phyloP scores from a whole-genome alignment of 2,329 filamentous ascomycete genomes.

The Ophiostoma populinum region DNA sequence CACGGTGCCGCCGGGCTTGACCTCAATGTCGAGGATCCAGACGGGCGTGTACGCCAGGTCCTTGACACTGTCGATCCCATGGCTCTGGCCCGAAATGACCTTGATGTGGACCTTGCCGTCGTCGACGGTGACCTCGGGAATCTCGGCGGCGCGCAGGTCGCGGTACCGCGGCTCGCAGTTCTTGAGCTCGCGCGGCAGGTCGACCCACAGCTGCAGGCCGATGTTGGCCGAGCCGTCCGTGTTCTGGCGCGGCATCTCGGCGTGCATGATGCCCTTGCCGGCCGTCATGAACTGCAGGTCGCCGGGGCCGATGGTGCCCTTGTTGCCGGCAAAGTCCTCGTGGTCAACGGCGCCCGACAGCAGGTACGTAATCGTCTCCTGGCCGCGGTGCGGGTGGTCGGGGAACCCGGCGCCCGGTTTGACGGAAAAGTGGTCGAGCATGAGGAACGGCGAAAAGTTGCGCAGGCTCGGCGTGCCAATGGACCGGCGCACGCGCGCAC shows the following conservation, averaged over 20 bases:
- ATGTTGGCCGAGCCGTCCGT: slow-evolving; percentile 60
- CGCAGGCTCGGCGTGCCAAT: slow-evolving; percentile 70
- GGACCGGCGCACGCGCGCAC: slow-evolving; percentile 70
- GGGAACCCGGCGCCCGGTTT: slow-evolving; percentile 73
- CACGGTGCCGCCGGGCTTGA: slow-evolving; percentile 64
- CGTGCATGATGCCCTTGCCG: slow-evolving; percentile 78
- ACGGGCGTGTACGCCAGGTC: slow-evolving; percentile 88
- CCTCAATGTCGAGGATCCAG: slow-evolving; percentile 77
- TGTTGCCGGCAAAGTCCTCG: slow-evolving; percentile 78
- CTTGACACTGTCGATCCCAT: slow-evolving; percentile 71
- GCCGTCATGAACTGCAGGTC: slow-evolving; percentile 98
- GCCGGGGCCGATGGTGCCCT: slow-evolving; percentile 68
- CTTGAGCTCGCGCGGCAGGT: slow-evolving; percentile 69
- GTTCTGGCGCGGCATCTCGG: slow-evolving; percentile 80
- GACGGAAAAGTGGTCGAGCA: slow-evolving; percentile 87
- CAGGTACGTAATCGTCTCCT: slow-evolving; percentile 80
- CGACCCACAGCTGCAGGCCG: slow-evolving; percentile 91
- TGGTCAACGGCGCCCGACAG: slow-evolving; percentile 76
- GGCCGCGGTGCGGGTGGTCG: slow-evolving; percentile 69
- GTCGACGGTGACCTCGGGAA: slow-evolving; percentile 56
- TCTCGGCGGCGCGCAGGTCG: slow-evolving; percentile 62
- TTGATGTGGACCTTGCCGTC: slow-evolving; percentile 63
- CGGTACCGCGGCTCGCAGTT: slow-evolving; percentile 82
- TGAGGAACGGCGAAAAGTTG: slow-evolving; percentile 83
- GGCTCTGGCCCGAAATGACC: slow-evolving; percentile 73